These are phyloP conservation scores for Eutrema yunnanense DNA, from an alignment of 345 rosid genomes.

Conservation along the genomic window DNA sequence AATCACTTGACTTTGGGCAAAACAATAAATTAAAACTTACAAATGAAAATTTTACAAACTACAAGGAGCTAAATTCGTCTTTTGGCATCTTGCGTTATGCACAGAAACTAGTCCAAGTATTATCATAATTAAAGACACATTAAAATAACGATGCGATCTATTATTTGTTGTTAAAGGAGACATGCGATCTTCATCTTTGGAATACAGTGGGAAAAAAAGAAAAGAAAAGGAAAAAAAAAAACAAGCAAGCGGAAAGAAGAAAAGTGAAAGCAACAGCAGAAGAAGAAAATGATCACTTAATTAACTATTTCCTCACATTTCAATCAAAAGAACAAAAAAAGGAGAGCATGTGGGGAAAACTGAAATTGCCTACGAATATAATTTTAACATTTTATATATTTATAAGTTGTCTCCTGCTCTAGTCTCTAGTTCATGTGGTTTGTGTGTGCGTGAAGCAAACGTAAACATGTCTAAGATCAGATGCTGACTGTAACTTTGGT, in stretches of 20 bases:
- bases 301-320: constrained; percentile 7
- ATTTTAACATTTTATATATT: neutral
- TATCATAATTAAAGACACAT: neutral
- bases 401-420: neutral
- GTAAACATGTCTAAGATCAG: neutral
- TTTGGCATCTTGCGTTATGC: neutral
- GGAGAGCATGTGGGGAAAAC: constrained; percentile 1
- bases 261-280: constrained; percentile 21
- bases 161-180: too few species aligned
- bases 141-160: neutral
- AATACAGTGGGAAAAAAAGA: constrained; percentile 8
- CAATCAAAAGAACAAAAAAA: neutral
- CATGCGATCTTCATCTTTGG: constrained; percentile 17
- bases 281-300: neutral
- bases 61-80: neutral
- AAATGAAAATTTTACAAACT: neutral
- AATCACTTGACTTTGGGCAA: neutral
- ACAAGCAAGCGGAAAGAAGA: constrained; percentile 18
- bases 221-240: neutral
- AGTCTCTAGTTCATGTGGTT: neutral
- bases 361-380: neutral
- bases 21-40: neutral
- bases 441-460: constrained; percentile 1
- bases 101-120: constrained; percentile 2
- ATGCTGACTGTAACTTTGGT: neutral